Evolutionary conservation across 768 basidiomycete genomes (phyloP).

Genomic region (Pholiota microspora): DNA sequence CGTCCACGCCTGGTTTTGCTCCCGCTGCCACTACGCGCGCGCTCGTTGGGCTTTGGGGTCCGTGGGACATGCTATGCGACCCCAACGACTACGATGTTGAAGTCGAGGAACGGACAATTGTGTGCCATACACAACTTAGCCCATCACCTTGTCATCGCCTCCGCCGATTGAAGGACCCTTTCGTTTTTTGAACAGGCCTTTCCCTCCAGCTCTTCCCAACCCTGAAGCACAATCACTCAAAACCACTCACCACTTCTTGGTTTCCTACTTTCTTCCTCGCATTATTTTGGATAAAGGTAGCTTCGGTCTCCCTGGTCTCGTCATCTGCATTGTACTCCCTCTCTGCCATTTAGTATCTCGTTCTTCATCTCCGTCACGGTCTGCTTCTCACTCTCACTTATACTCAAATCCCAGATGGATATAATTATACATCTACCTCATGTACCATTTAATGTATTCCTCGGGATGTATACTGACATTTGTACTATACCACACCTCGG

Average conservation of each 20-base stretch:
- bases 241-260: no score
- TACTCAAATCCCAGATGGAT: not conserved
- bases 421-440: not conserved
- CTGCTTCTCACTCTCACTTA: not conserved
- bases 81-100: not conserved
- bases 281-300: no score
- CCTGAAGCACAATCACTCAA: no score
- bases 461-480: not conserved
- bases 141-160: not conserved
- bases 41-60: not conserved
- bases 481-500: not conserved
- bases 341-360: not conserved
- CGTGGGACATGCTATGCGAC: not conserved
- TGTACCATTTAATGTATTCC: not conserved
- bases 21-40: no score
- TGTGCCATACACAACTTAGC: not conserved
- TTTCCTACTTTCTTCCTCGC: no score
- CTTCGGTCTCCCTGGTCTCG: no score
- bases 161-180: not conserved
- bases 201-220: no score
- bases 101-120: not conserved
- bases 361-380: not conserved
- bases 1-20: not conserved
- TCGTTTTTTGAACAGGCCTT: not conserved
- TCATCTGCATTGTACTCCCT: no score